Evolutionary conservation across 2,329 filamentous ascomycete species (phyloP).

Genomic region (Penicillium sp.): DNA sequence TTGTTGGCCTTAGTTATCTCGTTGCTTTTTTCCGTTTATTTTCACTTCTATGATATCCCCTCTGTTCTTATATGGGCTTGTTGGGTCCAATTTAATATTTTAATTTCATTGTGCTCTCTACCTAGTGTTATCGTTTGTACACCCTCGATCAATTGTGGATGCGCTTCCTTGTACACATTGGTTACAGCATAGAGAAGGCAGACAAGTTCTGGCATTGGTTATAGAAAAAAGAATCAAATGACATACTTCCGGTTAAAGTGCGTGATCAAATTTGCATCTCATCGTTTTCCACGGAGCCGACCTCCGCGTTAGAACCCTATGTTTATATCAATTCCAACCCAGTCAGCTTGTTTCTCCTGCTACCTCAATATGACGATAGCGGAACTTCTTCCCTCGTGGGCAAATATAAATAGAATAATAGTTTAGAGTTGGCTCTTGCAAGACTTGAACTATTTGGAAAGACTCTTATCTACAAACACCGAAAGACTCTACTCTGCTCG

Average conservation of each 20-base stretch:
- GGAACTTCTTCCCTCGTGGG: neutral
- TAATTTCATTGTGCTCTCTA: constrained; percentile 26
- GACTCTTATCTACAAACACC: neutral
- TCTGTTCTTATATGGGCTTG: constrained; percentile 38
- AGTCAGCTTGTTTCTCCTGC: neutral
- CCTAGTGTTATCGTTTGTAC: constrained; percentile 18
- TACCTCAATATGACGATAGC: constrained; percentile 17
- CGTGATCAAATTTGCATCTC: neutral
- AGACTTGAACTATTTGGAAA: neutral
- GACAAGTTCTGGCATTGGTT: neutral
- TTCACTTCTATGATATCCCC: constrained; percentile 45
- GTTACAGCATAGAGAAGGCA: constrained; percentile 9
- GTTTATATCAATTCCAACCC: constrained; percentile 1
- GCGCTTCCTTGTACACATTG: constrained; percentile 15
- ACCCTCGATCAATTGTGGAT: constrained; percentile 14
- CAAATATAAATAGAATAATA: neutral
- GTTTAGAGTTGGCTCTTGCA: neutral
- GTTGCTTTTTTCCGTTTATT: constrained; percentile 21
- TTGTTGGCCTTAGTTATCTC: constrained; percentile 22
- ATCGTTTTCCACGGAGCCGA: constrained; percentile 2
- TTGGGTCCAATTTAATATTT: constrained; percentile 32
- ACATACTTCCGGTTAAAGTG: constrained; percentile 13
- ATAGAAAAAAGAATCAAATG: constrained; percentile 10
- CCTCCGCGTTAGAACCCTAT: constrained; percentile 5
- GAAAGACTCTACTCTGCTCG: neutral